Base-by-base conservation (phyloP, 768 basidiomycete species). In the Panus rudis region DNA sequence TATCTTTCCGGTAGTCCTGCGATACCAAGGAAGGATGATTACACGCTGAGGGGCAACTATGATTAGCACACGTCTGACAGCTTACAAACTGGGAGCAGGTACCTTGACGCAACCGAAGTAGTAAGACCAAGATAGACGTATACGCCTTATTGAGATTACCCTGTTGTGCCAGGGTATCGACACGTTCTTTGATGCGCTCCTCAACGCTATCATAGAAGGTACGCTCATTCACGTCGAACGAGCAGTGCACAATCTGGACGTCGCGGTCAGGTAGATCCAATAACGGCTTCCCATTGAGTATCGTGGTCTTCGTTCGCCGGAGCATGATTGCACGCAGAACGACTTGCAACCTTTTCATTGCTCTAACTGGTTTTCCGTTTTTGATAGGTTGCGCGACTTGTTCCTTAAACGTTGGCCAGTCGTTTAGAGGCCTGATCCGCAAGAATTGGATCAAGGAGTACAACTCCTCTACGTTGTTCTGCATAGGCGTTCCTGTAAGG, bases 31-130 rank as follows among this genome's bases (percentile, higher is more conserved):
- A 70, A 0, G 92, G 92, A 55, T 96, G 93, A 52, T 91, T 86
- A 59, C 92, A 97, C 0, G 92, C 92, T 94, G 43, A 7, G 19
- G 25, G 37, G 35, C 25, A 47, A 6, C 6, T 10, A 10, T 24
- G 23, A 16, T 35, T 20, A 41, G 17, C 41, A 28, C n/a, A 43
- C 37, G 17, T 17, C 2, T 4, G 4, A 22, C n/a, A n/a, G 14
- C 19, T 20, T n/a, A 39, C 21, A 44, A 37, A 23, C 16, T 7
- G 19, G 23, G 40, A 23, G 40, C 12, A 59, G 72, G 22, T 47
- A 85, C 93, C 90, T 75, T 99, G 94, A 22, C 94, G 81, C 37
- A 97, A 70, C 23, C 94, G 77, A 37, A 96, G 72, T 48, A 88
- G 70, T 24, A 88, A 59, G 13, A 84, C 67, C 52, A 89, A 66